These are phyloP conservation scores for Vitis hybrid DNA, from an alignment of 177 flowering plant species.

Conservation along the genomic window DNA sequence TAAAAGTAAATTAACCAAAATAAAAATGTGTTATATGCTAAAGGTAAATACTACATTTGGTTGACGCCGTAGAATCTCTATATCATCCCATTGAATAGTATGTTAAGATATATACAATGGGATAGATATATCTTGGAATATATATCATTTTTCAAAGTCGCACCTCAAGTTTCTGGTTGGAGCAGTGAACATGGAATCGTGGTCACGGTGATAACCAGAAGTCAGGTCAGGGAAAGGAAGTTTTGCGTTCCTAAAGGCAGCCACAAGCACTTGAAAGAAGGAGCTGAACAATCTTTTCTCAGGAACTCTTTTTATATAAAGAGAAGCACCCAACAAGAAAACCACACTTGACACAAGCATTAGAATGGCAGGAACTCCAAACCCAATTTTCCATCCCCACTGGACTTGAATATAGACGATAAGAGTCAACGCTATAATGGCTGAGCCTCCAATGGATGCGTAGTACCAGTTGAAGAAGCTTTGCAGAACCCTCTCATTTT, in stretches of 20 bases:
- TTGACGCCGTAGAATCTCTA: too few relatives aligned
- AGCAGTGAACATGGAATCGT: too few relatives aligned
- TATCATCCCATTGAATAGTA: too few relatives aligned
- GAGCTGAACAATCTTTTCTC: constrained; percentile 26
- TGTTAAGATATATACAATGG: too few relatives aligned
- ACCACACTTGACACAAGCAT: constrained; percentile 24
- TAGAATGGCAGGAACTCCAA: constrained; percentile 29
- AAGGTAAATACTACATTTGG: too few relatives aligned
- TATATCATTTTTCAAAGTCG: too few relatives aligned
- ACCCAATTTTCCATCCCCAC: constrained; percentile 36
- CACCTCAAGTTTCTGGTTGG: too few relatives aligned
- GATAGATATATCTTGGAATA: too few relatives aligned
- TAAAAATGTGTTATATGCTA: too few relatives aligned
- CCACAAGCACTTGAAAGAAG: constrained; percentile 25
- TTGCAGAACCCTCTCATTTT: constrained; percentile 23
- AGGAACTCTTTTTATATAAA: constrained; percentile 27
- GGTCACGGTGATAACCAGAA: too few relatives aligned
- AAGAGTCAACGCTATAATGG: constrained; percentile 15
- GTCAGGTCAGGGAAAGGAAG: too few relatives aligned
- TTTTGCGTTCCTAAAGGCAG: constrained; percentile 26
- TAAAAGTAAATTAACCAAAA: not conserved
- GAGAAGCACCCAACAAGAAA: constrained; percentile 30
- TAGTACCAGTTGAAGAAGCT: constrained; percentile 41
- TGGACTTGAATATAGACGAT: constrained; percentile 30
- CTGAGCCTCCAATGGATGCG: constrained; percentile 26